Conservation (phyloP, 345 rosid species). For the Eucalyptus pumila region DNA sequence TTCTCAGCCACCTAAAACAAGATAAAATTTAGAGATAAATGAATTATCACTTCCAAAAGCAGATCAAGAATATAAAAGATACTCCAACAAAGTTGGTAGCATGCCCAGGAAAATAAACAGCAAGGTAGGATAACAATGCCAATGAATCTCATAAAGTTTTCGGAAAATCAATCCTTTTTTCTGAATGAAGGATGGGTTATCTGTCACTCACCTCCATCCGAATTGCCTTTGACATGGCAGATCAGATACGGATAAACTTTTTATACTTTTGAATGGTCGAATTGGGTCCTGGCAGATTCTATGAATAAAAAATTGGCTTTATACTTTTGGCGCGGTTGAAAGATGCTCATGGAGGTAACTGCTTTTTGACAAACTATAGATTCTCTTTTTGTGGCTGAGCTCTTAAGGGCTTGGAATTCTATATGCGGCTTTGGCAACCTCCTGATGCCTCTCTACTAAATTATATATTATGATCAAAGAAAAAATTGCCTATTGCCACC, state of each 20-base stretch:
- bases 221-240: not conserved
- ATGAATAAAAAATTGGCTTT: not conserved
- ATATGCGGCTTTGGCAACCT: not conserved
- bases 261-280: not conserved
- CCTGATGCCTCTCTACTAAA: not conserved
- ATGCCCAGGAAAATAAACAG: not conserved
- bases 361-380: not conserved
- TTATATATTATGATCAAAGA: not conserved
- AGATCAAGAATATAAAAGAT: not conserved
- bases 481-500: not conserved
- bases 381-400: not conserved
- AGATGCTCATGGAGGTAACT: not conserved
- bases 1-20: constrained; percentile 49
- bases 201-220: not conserved
- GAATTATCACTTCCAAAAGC: not conserved
- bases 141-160: not conserved
- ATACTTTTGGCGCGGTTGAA: not conserved
- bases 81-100: not conserved
- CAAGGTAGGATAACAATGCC: not conserved
- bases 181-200: not conserved
- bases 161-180: not conserved
- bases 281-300: not conserved
- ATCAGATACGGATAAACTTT: not conserved
- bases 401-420: not conserved
- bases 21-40: not conserved